These are phyloP conservation scores for Heterobasidion parviporum DNA, from an alignment of 1,284 basidiomycete species.

Conservation along the genomic window DNA sequence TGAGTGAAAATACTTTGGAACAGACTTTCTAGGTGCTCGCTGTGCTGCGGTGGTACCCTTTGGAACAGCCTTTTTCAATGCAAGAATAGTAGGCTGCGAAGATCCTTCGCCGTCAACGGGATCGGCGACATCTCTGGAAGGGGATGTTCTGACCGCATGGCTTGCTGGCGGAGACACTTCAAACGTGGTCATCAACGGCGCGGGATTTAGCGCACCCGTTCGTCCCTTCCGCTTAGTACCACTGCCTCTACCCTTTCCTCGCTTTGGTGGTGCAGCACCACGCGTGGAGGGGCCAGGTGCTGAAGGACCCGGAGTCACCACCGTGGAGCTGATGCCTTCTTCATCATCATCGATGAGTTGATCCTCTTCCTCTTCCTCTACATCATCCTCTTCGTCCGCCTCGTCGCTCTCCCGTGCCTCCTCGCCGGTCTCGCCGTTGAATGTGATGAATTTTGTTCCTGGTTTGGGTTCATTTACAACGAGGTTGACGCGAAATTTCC, in stretches of 20 bases:
- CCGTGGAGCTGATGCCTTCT: slow-evolving; percentile 24
- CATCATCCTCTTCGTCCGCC: slow-evolving; percentile 43
- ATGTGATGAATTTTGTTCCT: slow-evolving; percentile 23
- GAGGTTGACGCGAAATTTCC: slow-evolving; percentile 43
- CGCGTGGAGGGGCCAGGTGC: slow-evolving; percentile 5
- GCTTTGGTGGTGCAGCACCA: slow-evolving; percentile 3
- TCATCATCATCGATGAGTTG: slow-evolving; percentile 70
- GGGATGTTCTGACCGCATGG: neutral
- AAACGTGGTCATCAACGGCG: slow-evolving; percentile 4
- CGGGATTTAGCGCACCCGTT: slow-evolving; percentile 13
- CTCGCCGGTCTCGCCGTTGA: slow-evolving; percentile 18
- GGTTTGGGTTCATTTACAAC: slow-evolving; percentile 35
- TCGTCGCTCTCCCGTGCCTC: slow-evolving; percentile 21
- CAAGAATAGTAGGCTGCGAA: slow-evolving; percentile 13
- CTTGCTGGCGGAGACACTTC: slow-evolving; percentile 3
- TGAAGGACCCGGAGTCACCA: slow-evolving; percentile 14
- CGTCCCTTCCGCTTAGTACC: slow-evolving; percentile 2
- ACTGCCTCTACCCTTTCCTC: slow-evolving; percentile 6
- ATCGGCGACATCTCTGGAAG: neutral
- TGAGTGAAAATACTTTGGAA: slow-evolving; percentile 27
- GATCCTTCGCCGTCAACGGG: slow-evolving; percentile 1
- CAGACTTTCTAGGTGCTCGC: slow-evolving; percentile 28
- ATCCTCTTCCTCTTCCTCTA: slow-evolving; percentile 56
- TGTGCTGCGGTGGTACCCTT: slow-evolving; percentile 25
- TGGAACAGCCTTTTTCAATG: slow-evolving; percentile 31